These are phyloP conservation scores for Parachaetomium inaequale DNA, from an alignment of 495 filamentous ascomycete genomes.

Conservation along the genomic window DNA sequence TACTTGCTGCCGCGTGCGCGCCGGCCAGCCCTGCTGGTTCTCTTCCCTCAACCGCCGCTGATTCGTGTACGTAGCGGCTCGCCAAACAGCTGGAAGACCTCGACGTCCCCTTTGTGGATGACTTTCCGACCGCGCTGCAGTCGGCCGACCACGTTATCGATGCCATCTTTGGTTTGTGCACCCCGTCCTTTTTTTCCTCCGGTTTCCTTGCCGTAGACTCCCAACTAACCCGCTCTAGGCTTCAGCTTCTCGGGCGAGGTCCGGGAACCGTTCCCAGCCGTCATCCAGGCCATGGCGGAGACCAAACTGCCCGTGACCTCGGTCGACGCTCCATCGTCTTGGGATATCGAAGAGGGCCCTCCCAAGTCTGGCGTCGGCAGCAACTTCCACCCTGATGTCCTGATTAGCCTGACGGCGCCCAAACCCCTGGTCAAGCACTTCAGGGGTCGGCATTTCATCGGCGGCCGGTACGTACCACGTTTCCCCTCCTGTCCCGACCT, in stretches of 20 bases:
- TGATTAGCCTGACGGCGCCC: constrained; percentile 90
- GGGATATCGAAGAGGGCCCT: constrained; percentile 86
- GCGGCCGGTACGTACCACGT: constrained; percentile 56
- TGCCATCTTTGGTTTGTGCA: constrained; percentile 75
- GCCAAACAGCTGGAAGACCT: constrained; percentile 78
- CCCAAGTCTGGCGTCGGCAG: constrained; percentile 73
- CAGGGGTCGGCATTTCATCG: constrained; percentile 81
- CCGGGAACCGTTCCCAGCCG: constrained; percentile 78
- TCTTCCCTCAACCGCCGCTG: constrained; percentile 8
- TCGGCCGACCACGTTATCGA: constrained; percentile 79
- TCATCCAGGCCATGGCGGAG: constrained; percentile 71
- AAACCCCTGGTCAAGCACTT: constrained; percentile 89
- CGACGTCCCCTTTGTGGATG: constrained; percentile 76
- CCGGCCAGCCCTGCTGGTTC: constrained; percentile 18
- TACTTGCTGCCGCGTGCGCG: constrained; percentile 19
- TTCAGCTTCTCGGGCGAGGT: constrained; percentile 94
- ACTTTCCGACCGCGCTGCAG: constrained; percentile 65
- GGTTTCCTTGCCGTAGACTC: not conserved
- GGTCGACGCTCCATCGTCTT: constrained; percentile 88
- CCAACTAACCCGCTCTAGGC: constrained; percentile 41
- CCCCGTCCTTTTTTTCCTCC: not conserved
- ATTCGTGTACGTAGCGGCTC: constrained; percentile 58
- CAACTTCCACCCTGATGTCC: constrained; percentile 68
- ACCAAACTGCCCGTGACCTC: constrained; percentile 74
- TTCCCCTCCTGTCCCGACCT: not conserved